Conservation (phyloP, 768 basidiomycete species). For the Boletus rubropictus region DNA sequence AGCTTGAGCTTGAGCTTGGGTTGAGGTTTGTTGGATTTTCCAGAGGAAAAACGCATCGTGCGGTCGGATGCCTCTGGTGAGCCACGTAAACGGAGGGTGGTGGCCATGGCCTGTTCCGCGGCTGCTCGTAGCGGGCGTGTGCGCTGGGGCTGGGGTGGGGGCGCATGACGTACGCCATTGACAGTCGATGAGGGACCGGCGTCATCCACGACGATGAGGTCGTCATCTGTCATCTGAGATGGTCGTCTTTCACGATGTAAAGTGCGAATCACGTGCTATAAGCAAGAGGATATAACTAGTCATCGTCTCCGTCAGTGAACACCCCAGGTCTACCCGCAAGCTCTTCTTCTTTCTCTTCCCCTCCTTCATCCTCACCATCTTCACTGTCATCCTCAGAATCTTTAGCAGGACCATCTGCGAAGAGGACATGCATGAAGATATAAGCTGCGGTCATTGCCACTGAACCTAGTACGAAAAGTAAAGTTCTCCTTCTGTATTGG, state of each 20-base stretch:
- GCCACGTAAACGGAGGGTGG: constrained; percentile 28
- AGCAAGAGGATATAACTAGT: background rate
- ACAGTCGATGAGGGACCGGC: constrained; percentile 33
- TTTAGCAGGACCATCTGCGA: background rate
- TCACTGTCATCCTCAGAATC: background rate
- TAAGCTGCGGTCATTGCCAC: constrained; percentile 40
- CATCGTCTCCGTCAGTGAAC: constrained; percentile 16
- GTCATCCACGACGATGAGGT: constrained; percentile 60
- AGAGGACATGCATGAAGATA: constrained; percentile 14
- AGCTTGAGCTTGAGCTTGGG: constrained; percentile 87
- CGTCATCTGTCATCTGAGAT: constrained; percentile 44
- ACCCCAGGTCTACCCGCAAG: background rate
- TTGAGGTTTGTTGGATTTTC: constrained; percentile 42
- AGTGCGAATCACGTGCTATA: constrained; percentile 16
- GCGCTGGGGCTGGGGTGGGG: constrained; percentile 16
- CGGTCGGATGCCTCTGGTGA: constrained; percentile 38
- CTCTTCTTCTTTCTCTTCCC: constrained; percentile 9
- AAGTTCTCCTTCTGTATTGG: constrained; percentile 44
- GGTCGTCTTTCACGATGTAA: background rate
- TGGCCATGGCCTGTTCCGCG: constrained; percentile 33
- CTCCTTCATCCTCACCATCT: background rate
- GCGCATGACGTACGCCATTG: constrained; percentile 21
- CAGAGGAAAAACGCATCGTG: constrained; percentile 51
- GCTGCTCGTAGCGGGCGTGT: constrained; percentile 31
- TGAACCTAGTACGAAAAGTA: constrained; percentile 48